phyloP scores from a whole-genome alignment of 371 early-diverging fungal species.

The Entomophthora muscae region DNA sequence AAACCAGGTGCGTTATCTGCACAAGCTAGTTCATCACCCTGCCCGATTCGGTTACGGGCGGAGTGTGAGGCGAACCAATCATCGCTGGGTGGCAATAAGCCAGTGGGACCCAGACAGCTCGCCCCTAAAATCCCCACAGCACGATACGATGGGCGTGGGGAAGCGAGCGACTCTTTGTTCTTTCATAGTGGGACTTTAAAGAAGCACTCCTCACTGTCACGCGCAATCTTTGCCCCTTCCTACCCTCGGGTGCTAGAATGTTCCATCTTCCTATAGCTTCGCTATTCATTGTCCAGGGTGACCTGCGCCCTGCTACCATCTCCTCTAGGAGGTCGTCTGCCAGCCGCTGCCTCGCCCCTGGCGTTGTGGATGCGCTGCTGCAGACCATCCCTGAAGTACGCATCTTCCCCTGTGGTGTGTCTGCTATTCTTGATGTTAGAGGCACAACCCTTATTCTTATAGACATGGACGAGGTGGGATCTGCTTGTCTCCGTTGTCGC shows the following conservation, averaged over 20 bases:
- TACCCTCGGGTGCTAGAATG: not conserved
- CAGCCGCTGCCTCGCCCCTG: not conserved
- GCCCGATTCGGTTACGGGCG: too few species aligned
- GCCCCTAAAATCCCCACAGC: too few species aligned
- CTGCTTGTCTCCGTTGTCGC: not conserved
- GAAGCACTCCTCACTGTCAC: not conserved
- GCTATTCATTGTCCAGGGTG: not conserved
- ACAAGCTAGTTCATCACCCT: too few species aligned
- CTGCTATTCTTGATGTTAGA: not conserved
- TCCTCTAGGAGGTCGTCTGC: not conserved
- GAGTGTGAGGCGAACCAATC: too few species aligned
- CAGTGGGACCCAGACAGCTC: too few species aligned
- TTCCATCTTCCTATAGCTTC: not conserved
- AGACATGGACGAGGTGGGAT: not conserved
- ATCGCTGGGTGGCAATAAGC: too few species aligned
- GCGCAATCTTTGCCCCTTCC: not conserved
- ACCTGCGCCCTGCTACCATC: not conserved
- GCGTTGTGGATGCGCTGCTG: not conserved
- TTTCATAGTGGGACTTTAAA: too few species aligned
- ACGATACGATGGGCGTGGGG: too few species aligned
- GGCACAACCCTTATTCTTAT: not conserved
- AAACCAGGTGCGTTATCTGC: too few species aligned
- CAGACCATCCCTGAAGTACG: not conserved
- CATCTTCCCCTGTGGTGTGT: slow-evolving; percentile 3
- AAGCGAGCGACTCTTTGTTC: too few species aligned